Conservation (phyloP, 2,329 filamentous ascomycete species). For the Diplodia seriata region DNA sequence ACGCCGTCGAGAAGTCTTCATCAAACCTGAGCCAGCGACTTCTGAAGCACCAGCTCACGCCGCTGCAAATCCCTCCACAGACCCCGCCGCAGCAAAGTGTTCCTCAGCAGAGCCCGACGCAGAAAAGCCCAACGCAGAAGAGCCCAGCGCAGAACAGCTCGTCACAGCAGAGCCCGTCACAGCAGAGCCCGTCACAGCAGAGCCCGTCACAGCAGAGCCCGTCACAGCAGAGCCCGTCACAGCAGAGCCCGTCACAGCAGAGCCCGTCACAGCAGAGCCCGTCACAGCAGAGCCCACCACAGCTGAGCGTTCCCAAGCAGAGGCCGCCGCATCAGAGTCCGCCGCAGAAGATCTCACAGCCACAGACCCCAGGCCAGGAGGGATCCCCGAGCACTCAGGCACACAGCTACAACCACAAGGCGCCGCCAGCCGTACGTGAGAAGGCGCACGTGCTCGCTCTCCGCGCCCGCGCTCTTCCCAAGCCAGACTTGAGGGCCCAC, state of each 20-base stretch:
- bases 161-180: no score
- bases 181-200: no score
- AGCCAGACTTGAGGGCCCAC: not conserved
- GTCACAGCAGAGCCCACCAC: not conserved
- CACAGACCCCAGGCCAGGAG: not conserved
- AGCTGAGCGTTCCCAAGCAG: not conserved
- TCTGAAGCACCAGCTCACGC: not conserved
- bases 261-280: not conserved
- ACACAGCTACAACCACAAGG: not conserved
- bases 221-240: no score
- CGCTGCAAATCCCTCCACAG: not conserved
- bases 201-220: no score
- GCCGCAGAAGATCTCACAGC: not conserved
- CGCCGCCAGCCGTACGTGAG: not conserved
- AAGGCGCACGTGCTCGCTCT: not conserved
- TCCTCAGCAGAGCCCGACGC: no score
- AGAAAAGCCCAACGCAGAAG: no score
- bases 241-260: not conserved
- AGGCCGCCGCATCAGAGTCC: not conserved
- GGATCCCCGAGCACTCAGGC: not conserved
- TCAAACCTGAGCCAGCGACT: not conserved
- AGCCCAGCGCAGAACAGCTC: no score
- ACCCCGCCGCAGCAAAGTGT: not conserved
- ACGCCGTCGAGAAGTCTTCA: not conserved
- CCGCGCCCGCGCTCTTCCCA: conserved; percentile 1